Percentiles rank a stretch among this genome's conserved stretches.
Conservation (phyloP, 805 yeast genomes). For the Monosporozyma solicola region DNA sequence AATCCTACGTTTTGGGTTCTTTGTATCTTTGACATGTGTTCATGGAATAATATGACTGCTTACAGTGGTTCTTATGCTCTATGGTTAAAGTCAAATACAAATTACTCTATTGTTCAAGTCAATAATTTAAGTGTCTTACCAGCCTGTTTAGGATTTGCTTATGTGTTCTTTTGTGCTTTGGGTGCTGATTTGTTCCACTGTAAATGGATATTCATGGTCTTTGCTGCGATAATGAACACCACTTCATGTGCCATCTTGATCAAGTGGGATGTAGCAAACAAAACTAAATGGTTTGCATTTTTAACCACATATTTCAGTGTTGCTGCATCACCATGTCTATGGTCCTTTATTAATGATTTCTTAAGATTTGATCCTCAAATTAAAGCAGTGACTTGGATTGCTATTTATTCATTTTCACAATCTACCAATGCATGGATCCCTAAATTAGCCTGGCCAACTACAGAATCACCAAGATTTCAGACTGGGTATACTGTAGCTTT, state of each 20-base stretch:
- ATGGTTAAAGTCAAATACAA: constrained; percentile 48
- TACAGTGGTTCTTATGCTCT: constrained; percentile 48
- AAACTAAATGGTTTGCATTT: constrained; percentile 61
- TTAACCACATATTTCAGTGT: constrained; percentile 52
- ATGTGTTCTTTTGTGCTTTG: constrained; percentile 36
- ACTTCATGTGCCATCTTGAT: constrained; percentile 47
- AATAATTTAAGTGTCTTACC: constrained; percentile 47
- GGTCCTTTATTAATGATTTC: constrained; percentile 50
- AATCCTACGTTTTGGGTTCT: constrained; percentile 51
- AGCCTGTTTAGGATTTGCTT: constrained; percentile 50
- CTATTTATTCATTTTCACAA: constrained; percentile 50
- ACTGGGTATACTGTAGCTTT: constrained; percentile 48
- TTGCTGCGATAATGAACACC: constrained; percentile 46
- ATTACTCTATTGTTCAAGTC: constrained; percentile 36
- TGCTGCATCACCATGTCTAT: constrained; percentile 54
- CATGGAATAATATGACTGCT: constrained; percentile 55
- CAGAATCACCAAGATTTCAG: constrained; percentile 46
- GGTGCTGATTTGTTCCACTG: constrained; percentile 44
- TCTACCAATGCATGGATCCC: constrained; percentile 54
- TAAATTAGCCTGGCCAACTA: constrained; percentile 44
- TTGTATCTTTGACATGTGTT: constrained; percentile 44
- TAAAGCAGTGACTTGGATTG: constrained; percentile 48
- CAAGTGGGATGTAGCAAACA: constrained; percentile 47
- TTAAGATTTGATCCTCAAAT: constrained; percentile 48
- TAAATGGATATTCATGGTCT: constrained; percentile 45